Evolutionary conservation across 805 yeast genomes (phyloP).

Genomic region (Candida insectalens): DNA sequence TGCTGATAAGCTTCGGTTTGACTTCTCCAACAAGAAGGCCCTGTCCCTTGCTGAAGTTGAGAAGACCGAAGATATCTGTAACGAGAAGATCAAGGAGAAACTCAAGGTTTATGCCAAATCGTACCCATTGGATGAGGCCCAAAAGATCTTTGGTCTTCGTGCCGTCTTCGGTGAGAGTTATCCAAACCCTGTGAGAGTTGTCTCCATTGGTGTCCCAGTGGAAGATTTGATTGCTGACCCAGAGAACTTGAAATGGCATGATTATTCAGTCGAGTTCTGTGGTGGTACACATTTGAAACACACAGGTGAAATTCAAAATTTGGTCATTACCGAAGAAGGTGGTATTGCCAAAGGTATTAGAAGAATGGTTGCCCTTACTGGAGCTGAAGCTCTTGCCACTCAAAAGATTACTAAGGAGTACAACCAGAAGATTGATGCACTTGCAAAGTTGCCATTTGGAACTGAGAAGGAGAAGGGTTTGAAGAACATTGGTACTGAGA

Average conservation of each 20-base stretch:
- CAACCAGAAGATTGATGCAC: slow-evolving; percentile 46
- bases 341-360: slow-evolving; percentile 99
- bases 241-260: slow-evolving; percentile 61
- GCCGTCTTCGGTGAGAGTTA: slow-evolving; percentile 99
- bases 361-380: slow-evolving; percentile 96
- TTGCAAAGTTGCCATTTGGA: slow-evolving; percentile 60
- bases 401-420: slow-evolving; percentile 77
- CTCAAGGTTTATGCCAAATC: slow-evolving; percentile 73
- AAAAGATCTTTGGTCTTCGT: slow-evolving; percentile 73
- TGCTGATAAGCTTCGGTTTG: slow-evolving; percentile 91
- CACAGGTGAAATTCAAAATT: slow-evolving; percentile 88
- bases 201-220: slow-evolving; percentile 87
- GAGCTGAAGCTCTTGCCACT: slow-evolving; percentile 81
- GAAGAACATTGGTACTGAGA: slow-evolving; percentile 74
- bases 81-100: slow-evolving; percentile 62
- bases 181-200: slow-evolving; percentile 98
- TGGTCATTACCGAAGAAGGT: slow-evolving; percentile 84
- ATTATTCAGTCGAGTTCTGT: slow-evolving; percentile 86
- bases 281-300: slow-evolving; percentile 97
- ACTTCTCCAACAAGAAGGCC: slow-evolving; percentile 89
- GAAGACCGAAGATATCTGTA: slow-evolving; percentile 66
- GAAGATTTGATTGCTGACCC: slow-evolving; percentile 72
- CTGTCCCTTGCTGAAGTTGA: slow-evolving; percentile 61
- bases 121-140: slow-evolving; percentile 66
- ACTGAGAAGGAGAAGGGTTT: slow-evolving; percentile 70